These are phyloP conservation scores for Diaporthe longicolla DNA, from an alignment of 2,329 filamentous ascomycete genomes.

Conservation along the genomic window DNA sequence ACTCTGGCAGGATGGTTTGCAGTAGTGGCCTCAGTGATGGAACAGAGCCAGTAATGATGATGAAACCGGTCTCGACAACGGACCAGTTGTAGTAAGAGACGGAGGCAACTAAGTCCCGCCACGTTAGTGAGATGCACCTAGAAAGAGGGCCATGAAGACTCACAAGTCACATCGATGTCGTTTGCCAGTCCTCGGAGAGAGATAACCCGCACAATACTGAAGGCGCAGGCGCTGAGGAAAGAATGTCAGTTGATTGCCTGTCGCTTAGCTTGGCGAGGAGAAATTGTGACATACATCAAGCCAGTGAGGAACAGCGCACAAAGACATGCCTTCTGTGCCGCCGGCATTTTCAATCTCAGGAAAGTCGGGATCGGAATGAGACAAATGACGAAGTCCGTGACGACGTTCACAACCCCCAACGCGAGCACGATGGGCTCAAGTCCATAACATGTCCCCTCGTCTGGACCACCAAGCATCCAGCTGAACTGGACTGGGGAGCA, in stretches of 20 bases:
- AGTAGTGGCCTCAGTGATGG: conserved; percentile 49
- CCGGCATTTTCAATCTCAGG: conserved; percentile 48
- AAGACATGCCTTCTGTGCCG: conserved; percentile 48
- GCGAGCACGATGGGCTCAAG: conserved; percentile 49
- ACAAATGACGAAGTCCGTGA: conserved; percentile 50
- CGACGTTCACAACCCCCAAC: conserved; percentile 49
- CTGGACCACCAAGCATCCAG: conserved; percentile 47
- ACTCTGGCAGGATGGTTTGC: conserved; percentile 15
- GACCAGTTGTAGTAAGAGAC: conserved; percentile 51
- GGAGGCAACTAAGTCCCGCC: conserved; percentile 46
- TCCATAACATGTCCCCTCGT: conserved; percentile 45
- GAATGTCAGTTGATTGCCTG: neutral
- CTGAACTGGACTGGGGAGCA: conserved; percentile 48
- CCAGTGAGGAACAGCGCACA: conserved; percentile 49
- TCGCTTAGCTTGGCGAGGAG: accelerated
- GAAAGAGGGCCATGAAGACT: conserved; percentile 2
- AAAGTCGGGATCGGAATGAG: conserved; percentile 50
- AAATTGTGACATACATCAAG: conserved; percentile 48
- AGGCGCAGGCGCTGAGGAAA: conserved; percentile 47
- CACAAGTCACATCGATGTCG: conserved; percentile 50
- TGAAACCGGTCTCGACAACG: conserved; percentile 51
- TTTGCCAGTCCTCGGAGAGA: conserved; percentile 45
- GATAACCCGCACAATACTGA: conserved; percentile 47
- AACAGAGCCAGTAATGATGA: conserved; percentile 53
- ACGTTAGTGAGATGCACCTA: neutral